Base-by-base conservation (phyloP, 495 filamentous ascomycete species). In the Pyronema domesticum region DNA sequence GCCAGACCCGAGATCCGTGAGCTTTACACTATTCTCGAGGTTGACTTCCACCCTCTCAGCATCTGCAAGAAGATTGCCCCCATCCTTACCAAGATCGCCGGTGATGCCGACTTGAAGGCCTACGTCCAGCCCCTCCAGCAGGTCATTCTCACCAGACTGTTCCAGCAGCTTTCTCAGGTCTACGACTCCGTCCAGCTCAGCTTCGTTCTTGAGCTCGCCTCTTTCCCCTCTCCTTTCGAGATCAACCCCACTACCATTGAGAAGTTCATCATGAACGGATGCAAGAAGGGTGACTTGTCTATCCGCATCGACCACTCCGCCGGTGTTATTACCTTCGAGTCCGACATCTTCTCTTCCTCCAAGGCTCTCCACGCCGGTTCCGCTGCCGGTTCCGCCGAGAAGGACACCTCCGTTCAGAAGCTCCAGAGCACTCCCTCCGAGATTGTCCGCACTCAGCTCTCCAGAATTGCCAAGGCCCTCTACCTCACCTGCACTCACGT, bases 241-340 rank as follows among this genome's bases (percentile, higher is more conserved):
- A 87, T 96, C 59, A 83, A 76, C 58, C 82, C 84, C 39, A 81
- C 79, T 59, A 94, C 85, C 57, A 94, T 98, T 55, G 91, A 98
- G 73, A 98, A 98, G 73, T 98, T 98, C 76, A 95, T 98, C 76
- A 98, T 98, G 91, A 98, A 98, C 70, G 91, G 91, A 56, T 95
- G 91, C 77, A 98, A 98, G 79, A 98, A 98, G 76, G 91, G 91
- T 34, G 93, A 98, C 62, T 77, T 98, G 47, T 82, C 91, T 43
- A 95, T 98, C 65, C 89, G 91, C 55, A 84, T 98, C 64, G 85
- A 96, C 63, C 91, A 98, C 68, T 85, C 86, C 56, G 85, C 87
- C 23, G 87, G 93, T 51, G 81, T 95, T 46, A 79, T 98, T 48
- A 95, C 87, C 62, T 98, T 98, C 62, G 91, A 98, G 65, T 89